Evolutionary conservation across 1,284 basidiomycete genomes (phyloP).

Genomic region (Somion occarium): DNA sequence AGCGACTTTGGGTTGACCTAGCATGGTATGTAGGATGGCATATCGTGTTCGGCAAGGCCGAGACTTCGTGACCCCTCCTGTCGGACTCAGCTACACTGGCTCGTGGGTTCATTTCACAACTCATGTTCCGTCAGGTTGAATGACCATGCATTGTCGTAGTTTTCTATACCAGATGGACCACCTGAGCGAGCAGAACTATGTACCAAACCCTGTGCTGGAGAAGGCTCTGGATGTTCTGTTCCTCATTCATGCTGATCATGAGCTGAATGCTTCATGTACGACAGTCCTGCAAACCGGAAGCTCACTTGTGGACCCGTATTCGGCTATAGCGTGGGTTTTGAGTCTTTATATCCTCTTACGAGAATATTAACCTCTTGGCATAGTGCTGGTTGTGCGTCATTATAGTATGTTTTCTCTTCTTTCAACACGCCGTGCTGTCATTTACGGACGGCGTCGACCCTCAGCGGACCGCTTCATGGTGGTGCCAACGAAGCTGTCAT

Average conservation of each 20-base stretch:
- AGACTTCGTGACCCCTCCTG: slow-evolving; percentile 82
- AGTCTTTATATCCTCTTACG: not conserved
- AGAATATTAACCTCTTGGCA: slow-evolving; percentile 1
- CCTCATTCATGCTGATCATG: slow-evolving; percentile 85
- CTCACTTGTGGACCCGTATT: slow-evolving; percentile 84
- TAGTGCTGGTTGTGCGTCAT: slow-evolving; percentile 76
- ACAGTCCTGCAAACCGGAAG: slow-evolving; percentile 84
- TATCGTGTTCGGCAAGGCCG: slow-evolving; percentile 86
- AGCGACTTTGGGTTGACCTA: not conserved
- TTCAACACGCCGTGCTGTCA: not conserved
- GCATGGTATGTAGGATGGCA: slow-evolving; percentile 57
- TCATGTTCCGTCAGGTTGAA: not conserved
- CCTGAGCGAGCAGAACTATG: slow-evolving; percentile 67
- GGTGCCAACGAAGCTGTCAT: slow-evolving; percentile 89
- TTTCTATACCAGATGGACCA: slow-evolving; percentile 89
- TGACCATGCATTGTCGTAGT: slow-evolving; percentile 28
- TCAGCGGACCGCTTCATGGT: slow-evolving; percentile 78
- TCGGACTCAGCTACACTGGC: slow-evolving; percentile 76
- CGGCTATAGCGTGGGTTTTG: slow-evolving; percentile 64
- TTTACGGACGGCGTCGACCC: not conserved
- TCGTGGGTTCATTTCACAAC: slow-evolving; percentile 45
- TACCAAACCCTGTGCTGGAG: slow-evolving; percentile 76
- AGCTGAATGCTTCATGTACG: slow-evolving; percentile 80
- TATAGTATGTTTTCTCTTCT: slow-evolving; percentile 55
- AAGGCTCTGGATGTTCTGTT: slow-evolving; percentile 84